Base-by-base conservation (phyloP, 1,284 basidiomycete species). In the Wallemia ichthyophaga region DNA sequence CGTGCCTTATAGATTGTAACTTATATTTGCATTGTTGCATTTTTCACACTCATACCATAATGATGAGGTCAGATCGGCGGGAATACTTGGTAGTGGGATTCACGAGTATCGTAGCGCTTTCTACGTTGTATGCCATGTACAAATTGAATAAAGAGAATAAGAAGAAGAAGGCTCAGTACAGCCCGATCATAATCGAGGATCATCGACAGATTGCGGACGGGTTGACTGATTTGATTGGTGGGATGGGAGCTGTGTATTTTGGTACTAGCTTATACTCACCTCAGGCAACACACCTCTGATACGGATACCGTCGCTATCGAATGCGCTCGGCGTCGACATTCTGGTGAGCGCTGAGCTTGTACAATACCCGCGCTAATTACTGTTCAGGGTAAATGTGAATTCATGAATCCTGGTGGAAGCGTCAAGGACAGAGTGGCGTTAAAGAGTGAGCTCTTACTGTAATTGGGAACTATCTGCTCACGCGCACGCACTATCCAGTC, bases 361-460 rank as follows among this genome's bases (percentile, higher is more conserved):
- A 28, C 27, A 24, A 26, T 33, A 7, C 27, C 28, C 56, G 27
- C 33, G 11, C 13, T 21, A 31, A 13, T 25, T 33, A 28, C 19
- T 23, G 11, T 32, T 19, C 61, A 75, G 71, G 91, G 86, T n/a
- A 95, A 95, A 71, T 85, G 86, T 15, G 88, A 94, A 82, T 96
- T 83, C 67, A 70, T 98, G 59, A 98, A 98, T 69, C 92, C 94
- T 0, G 94, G 89, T 19, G 94, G 94, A 24, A 95, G 88, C 60
- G 85, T 96, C 56, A 99, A 99, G 70, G 94, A 99, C 69, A 78
- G 94, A 24, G 91, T 99, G 13, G 92, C 91, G 0, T 69, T 96
- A 59, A 77, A 80, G 68, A 88, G 87, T 91, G 65, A 61, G 77
- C 70, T 23, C 33, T 1, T 33, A 25, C n/a, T 26, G 59, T 26